Evolutionary conservation across 345 rosid genomes (phyloP), one percentile per base, ranked within the genome.

Genomic region (Mercurialis annua): DNA sequence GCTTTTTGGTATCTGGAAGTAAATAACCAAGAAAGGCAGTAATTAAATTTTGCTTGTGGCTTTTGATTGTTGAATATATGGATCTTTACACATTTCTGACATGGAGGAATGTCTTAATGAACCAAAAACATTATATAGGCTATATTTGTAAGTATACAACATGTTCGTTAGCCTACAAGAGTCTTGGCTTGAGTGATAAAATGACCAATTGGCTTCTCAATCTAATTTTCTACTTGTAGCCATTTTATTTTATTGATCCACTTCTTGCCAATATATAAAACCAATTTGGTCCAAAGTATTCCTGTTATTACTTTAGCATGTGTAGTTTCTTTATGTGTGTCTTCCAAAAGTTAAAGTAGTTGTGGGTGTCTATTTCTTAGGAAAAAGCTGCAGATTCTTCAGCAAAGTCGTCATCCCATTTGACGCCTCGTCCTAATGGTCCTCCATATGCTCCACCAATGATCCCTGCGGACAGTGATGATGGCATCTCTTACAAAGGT

Each of bases 401-500:
- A 34, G 80, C 82, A 43, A 90, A 86, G 76, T 75, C 95, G 6
- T 64, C 88, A 17, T 82, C 95, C 80, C 84, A 83, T 76, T 72
- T 86, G 79, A 72, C 81, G 61, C 55, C 83, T 66, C 90, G 84
- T 69, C 76, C 85, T 6, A 86, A 81, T 73, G 94, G 92, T 74
- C 92, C 88, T 47, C 54, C 92, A 0, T 86, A 82, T 72, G 80
- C 83, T 70, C 84, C 81, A 0, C 88, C 93, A 66, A 71, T 84
- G 76, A 73, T 86, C 63, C 82, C 86, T 43, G 31, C 83, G 68
- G 94, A 90, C 68, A 75, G 71, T 30, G 94, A 90, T 74, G 95
- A 90, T 77, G 95, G 90, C 64, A 78, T 90, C 68, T 77, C 97
- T 21, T 84, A 26, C 66, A 76, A 81, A 86, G 95, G 95, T 90